Conservation (phyloP, 2,329 filamentous ascomycete species). For the Cyclaneusma minus region DNA sequence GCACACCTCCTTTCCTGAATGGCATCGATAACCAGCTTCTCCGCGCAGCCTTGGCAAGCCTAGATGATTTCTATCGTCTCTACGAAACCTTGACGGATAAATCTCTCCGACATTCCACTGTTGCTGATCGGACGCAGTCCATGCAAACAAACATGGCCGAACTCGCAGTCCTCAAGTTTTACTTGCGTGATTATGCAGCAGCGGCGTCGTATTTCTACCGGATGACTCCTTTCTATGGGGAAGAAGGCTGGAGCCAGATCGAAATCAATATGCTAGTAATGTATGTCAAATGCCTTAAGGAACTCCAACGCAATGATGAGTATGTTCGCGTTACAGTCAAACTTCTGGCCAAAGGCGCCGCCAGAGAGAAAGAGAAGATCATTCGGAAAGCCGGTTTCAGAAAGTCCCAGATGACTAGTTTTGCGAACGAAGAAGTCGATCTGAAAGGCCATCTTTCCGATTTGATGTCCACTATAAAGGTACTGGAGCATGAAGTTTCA, state of each 20-base stretch:
- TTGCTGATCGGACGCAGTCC: constrained; percentile 64
- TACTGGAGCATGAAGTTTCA: constrained; percentile 42
- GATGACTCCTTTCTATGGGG: constrained; percentile 65
- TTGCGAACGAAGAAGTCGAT: constrained; percentile 8
- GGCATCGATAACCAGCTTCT: constrained; percentile 43
- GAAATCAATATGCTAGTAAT: constrained; percentile 76
- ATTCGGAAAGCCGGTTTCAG: constrained; percentile 18
- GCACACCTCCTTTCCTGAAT: constrained; percentile 13
- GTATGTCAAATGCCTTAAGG: constrained; percentile 68
- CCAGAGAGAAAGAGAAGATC: constrained; percentile 33
- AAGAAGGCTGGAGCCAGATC: constrained; percentile 61
- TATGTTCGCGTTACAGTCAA: constrained; percentile 64
- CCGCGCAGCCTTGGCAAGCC: constrained; percentile 41
- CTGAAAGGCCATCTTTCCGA: constrained; percentile 16
- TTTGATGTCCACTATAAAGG: constrained; percentile 14
- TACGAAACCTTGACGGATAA: constrained; percentile 73
- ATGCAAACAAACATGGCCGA: constrained; percentile 69
- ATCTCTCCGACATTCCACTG: constrained; percentile 66
- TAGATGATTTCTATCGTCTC: constrained; percentile 47
- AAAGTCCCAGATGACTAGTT: constrained; percentile 4
- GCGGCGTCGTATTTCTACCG: constrained; percentile 67
- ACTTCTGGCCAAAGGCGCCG: constrained; percentile 52
- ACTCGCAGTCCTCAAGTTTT: constrained; percentile 70
- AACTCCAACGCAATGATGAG: constrained; percentile 61
- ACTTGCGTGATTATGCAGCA: constrained; percentile 54